Conservation (phyloP, 371 early-diverging fungal genomes). For the Haplosporangium sp. region DNA sequence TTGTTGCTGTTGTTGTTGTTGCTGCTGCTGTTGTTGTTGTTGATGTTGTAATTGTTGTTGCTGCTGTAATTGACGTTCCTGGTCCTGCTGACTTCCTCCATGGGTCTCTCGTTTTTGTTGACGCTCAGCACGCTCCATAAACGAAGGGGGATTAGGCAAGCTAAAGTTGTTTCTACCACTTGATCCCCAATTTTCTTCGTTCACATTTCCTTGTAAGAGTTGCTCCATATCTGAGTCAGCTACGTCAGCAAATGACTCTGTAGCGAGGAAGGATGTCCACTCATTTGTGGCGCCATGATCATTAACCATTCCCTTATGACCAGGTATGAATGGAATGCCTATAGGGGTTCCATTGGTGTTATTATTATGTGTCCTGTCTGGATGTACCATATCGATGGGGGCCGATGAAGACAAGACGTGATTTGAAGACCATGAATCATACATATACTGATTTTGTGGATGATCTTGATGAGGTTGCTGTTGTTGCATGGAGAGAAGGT, state of each 20-base stretch:
- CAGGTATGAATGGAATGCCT: constrained; percentile 18
- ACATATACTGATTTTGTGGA: not conserved
- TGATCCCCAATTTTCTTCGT: constrained; percentile 45
- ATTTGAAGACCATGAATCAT: constrained; percentile 1
- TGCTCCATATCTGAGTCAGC: constrained; percentile 48
- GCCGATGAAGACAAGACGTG: constrained; percentile 28
- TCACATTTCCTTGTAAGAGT: constrained; percentile 29
- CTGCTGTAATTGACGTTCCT: constrained; percentile 21
- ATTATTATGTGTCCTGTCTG: constrained; percentile 1
- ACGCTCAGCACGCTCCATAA: constrained; percentile 45
- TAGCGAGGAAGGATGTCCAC: constrained; percentile 37
- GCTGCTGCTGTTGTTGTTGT: constrained; percentile 26
- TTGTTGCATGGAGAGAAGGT: not conserved
- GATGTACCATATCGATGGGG: constrained; percentile 4
- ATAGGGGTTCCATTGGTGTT: not conserved
- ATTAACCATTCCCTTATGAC: constrained; percentile 36
- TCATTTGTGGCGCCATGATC: constrained; percentile 16
- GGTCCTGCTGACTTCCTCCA: constrained; percentile 11
- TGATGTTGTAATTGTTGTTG: constrained; percentile 25
- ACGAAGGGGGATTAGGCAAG: constrained; percentile 48
- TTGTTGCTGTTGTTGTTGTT: constrained; percentile 35
- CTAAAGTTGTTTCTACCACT: constrained; percentile 34
- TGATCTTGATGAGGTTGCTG: not conserved
- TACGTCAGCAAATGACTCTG: constrained; percentile 23
- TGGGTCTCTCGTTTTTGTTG: constrained; percentile 48